A percentile compares a stretch with the other conserved stretches of the same genome.
These are phyloP conservation scores for Aspergillus sp. DNA, from an alignment of 2,329 filamentous ascomycete genomes.

Conservation along the genomic window DNA sequence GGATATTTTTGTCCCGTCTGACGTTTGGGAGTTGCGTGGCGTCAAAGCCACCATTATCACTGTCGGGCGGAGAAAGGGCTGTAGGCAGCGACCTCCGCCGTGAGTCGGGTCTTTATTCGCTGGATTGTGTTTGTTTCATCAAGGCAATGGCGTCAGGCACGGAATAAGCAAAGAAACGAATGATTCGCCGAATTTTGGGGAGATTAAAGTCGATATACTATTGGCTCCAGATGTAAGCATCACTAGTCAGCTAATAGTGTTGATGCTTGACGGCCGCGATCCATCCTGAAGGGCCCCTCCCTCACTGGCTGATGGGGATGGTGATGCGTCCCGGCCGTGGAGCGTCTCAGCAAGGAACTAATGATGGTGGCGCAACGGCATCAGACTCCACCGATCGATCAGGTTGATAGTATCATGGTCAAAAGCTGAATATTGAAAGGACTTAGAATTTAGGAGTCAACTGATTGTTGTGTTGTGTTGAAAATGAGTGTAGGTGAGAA, in stretches of 20 bases:
- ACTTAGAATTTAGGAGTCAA: neutral
- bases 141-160: neutral
- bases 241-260: too few relatives aligned
- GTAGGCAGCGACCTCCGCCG: neutral
- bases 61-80: neutral
- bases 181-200: neutral
- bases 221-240: too few relatives aligned
- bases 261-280: neutral
- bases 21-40: neutral
- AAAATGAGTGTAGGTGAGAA: too few relatives aligned
- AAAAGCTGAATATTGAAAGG: neutral
- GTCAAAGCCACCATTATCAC: neutral
- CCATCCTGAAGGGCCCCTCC: neutral
- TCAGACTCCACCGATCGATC: neutral
- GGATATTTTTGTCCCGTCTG: neutral
- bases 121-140: neutral
- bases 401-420: neutral
- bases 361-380: neutral
- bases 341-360: neutral
- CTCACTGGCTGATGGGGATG: neutral
- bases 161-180: neutral
- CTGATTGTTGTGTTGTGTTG: neutral
- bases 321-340: neutral
- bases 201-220: neutral
- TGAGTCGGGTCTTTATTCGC: neutral